A percentile compares a stretch with the other conserved stretches of the same genome.
Conservation (phyloP, 225 moss, liverwort and hornwort genomes). For the Physcomitrium patens region DNA sequence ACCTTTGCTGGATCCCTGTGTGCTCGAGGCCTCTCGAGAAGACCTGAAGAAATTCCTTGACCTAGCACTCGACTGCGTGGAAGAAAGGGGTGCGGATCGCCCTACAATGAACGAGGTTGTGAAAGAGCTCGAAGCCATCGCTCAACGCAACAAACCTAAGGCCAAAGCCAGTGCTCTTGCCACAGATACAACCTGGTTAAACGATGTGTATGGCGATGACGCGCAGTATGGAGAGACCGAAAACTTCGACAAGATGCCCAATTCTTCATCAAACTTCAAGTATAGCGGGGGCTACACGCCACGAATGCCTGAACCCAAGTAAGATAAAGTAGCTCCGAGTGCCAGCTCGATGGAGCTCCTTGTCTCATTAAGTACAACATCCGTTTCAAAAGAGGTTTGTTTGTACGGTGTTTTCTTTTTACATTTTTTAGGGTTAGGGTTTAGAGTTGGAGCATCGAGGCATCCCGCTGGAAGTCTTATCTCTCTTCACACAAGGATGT, state of each 20-base stretch:
- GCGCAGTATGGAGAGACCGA: neutral
- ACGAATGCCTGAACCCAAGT: conserved; percentile 30
- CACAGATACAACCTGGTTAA: conserved; percentile 32
- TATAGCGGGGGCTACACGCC: conserved; percentile 49
- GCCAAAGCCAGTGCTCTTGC: conserved; percentile 36
- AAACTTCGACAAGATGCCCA: too few relatives aligned
- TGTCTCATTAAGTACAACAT: too few relatives aligned
- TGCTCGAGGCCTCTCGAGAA: conserved; percentile 35
- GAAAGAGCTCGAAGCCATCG: conserved; percentile 64
- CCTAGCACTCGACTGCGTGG: conserved; percentile 62
- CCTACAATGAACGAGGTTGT: conserved; percentile 75
- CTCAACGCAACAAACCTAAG: conserved; percentile 33
- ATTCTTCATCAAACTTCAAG: conserved; percentile 26
- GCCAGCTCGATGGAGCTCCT: too few relatives aligned
- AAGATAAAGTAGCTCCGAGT: neutral
- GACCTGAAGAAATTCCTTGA: conserved; percentile 58
- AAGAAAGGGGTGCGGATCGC: conserved; percentile 51
- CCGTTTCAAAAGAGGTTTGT: too few relatives aligned
- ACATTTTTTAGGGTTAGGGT: too few relatives aligned
- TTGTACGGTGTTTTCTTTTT: too few relatives aligned
- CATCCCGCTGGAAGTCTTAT: too few relatives aligned
- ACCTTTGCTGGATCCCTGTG: conserved; percentile 56
- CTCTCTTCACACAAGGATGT: too few relatives aligned
- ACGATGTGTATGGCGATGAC: conserved; percentile 38
- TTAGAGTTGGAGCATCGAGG: too few relatives aligned